Evolutionary conservation across 2,329 filamentous ascomycete genomes (phyloP).

Genomic region (Diaporthe citri): DNA sequence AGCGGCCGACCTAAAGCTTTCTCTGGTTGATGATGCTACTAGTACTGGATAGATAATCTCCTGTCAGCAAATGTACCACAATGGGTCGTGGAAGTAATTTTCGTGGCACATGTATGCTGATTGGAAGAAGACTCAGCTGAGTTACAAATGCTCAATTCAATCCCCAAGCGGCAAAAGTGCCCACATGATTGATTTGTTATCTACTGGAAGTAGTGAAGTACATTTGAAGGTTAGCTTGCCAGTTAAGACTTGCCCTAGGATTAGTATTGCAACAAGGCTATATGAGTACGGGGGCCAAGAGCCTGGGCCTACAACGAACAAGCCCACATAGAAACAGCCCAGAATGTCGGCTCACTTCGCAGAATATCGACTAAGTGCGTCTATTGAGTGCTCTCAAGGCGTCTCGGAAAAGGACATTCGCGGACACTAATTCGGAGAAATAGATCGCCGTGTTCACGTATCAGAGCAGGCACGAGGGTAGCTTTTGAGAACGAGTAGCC

Average conservation of each 20-base stretch:
- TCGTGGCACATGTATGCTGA: neutral
- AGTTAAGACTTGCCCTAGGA: neutral
- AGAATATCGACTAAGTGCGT: neutral
- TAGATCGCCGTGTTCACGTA: neutral
- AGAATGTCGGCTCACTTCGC: neutral
- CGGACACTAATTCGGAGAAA: neutral
- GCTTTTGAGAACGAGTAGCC: neutral
- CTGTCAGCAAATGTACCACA: neutral
- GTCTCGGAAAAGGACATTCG: neutral
- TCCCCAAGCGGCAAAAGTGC: neutral
- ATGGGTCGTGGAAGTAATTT: neutral
- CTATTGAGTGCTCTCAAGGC: neutral
- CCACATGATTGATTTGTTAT: neutral
- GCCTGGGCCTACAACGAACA: neutral
- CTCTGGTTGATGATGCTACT: neutral
- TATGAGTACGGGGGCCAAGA: neutral
- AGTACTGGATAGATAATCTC: neutral
- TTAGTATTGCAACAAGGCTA: neutral
- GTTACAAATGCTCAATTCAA: neutral
- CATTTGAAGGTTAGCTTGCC: neutral
- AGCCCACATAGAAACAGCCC: neutral
- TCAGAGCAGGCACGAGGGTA: no score
- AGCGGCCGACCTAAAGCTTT: neutral
- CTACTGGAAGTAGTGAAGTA: neutral
- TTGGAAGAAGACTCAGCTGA: neutral